Conservation (phyloP, 129 eudicot genomes). For the Kitagawia praeruptora region DNA sequence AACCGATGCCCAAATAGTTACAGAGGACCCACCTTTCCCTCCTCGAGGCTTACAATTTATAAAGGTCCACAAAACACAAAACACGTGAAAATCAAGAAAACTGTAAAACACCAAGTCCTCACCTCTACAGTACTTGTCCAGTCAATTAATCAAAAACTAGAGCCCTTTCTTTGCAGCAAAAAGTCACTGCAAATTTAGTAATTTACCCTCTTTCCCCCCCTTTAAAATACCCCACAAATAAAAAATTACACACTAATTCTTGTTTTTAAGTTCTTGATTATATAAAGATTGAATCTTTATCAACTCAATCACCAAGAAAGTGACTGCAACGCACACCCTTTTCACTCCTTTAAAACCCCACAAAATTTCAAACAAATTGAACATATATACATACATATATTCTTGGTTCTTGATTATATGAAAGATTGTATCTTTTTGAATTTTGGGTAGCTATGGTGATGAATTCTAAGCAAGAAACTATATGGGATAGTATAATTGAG, state of each 20-base stretch:
- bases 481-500: constrained; percentile 61
- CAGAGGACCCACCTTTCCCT: background rate
- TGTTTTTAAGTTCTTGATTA: background rate
- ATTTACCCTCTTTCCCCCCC: background rate
- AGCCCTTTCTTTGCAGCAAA: background rate
- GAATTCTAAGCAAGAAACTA: constrained; percentile 20
- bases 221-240: background rate
- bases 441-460: constrained; percentile 25
- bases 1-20: background rate
- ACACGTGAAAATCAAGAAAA: constrained; percentile 2
- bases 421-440: background rate
- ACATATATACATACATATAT: background rate
- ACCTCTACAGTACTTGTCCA: background rate
- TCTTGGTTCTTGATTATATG: background rate
- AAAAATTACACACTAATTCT: background rate
- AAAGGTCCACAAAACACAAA: background rate
- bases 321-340: background rate
- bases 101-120: constrained; percentile 2
- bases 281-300: background rate
- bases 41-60: background rate
- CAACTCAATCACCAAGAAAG: background rate
- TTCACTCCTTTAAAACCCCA: background rate
- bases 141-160: background rate
- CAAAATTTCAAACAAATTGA: background rate
- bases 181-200: background rate